Evolutionary conservation across 2,329 filamentous ascomycete genomes (phyloP), one percentile per base, ranked within the genome.

Genomic region (Penicillium polonicum): DNA sequence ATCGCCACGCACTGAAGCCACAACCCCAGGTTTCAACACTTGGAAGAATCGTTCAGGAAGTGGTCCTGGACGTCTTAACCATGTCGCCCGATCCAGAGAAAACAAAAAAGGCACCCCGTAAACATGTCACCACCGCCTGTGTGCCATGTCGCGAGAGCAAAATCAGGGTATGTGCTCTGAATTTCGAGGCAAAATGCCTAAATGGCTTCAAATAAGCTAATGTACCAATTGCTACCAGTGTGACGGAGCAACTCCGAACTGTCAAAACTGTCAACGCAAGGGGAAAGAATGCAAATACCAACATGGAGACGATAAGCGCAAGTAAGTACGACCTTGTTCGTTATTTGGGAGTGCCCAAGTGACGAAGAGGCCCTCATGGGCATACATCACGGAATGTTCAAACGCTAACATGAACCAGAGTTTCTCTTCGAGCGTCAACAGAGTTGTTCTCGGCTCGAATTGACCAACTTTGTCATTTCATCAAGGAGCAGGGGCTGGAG

Each of bases 131-230:
- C 2, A 78, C 76, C 2, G 76, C 76, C 10, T 79, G 76, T 55
- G 75, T 78, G 31, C 74, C 75, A 25, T 79, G 76, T 58, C 74
- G 76, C 25, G 76, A 79, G 63, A 79, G 76, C 60, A 79, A 79
- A 49, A 74, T 79, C 59, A 74, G 76, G 63, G 76, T 77, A 68
- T 57, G 70, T 55, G 52, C 15, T 39, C 31, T 42, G 17, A 36
- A 25, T 9, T 5, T 13, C 3, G 23, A 13, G 27, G 33, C 4
- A 31, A 29, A 33, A 23, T 19, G 41, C 10, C 19, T 41, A 27
- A 33, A 4, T 25, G 21, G 41, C 21, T 27, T 33, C 41, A 55
- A 59, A 48, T 27, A 13, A 53, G 52, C 51, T 57, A 55, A 60
- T 52, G 52, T 27, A 36, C 42, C 23, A 39, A 9, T 39, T 49